Evolutionary conservation across 805 yeast genomes (phyloP), one percentile per base, ranked within the genome.

Genomic region (Wickerhamiella vanderwaltii): DNA sequence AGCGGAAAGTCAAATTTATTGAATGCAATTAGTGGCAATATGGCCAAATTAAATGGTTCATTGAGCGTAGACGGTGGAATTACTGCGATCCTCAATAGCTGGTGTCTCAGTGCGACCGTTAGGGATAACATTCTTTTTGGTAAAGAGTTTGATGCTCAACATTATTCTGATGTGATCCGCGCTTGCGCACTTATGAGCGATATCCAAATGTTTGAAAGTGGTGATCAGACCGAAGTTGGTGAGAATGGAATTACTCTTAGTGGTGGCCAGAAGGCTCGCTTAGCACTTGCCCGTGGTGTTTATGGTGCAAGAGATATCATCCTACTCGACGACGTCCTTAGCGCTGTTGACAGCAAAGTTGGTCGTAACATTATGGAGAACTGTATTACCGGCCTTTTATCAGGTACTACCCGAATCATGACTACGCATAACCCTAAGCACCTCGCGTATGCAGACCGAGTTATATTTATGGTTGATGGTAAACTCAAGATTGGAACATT

Each of bases 221-320:
- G 50, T 3, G 52, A 49, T 20, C 26, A 19, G 12, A 46, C 49
- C 1, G 94, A 85, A 59, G 79, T 84, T 50, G 95, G 95, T 45
- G 95, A 84, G 56, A 70, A 87, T 48, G 95, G 95, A 51, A 79
- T 85, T 43, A 85, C 91, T 0, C 62, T 84, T 34, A 80, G 91
- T 7, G 95, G 95, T 39, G 95, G 95, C 38, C 95, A 84, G 57
- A 85, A 84, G 63, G 91, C 94, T 0, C 72, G 95, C 57, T 76
- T 84, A 47, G 77, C 76, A 52, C 65, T 84, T 39, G 94, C 95
- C 1, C 70, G 95, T 51, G 81, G 91, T 2, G 84, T 79, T 1
- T 84, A 84, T 52, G 71, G 74, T 17, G 67, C 72, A 29, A 66
- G 71, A 15, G 85, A 80, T 47, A 72, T 81, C 30, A 63, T 81